phyloP scores from a whole-genome alignment of 495 filamentous ascomycete species.

The Penicillium subrubescens region DNA sequence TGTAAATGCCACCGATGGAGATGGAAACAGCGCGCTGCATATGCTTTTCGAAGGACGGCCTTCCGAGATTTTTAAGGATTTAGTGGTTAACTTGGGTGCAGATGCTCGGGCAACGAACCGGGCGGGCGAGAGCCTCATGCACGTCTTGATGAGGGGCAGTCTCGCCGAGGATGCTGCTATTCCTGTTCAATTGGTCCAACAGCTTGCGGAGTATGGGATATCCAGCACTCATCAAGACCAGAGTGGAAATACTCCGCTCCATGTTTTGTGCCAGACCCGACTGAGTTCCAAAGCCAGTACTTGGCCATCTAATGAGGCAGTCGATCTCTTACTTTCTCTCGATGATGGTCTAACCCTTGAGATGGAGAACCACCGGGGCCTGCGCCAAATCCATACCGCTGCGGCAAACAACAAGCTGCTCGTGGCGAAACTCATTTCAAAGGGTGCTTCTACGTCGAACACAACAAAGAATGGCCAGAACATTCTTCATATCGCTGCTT shows the following conservation, averaged over 20 bases:
- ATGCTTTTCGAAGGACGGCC: background rate
- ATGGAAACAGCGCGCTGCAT: conserved; percentile 4
- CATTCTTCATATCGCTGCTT: conserved; percentile 5
- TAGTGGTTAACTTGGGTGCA: background rate
- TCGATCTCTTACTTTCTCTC: background rate
- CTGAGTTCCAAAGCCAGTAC: background rate
- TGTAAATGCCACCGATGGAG: background rate
- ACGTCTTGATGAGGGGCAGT: background rate
- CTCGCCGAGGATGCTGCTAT: background rate
- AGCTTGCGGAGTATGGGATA: background rate
- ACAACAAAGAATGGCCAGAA: background rate
- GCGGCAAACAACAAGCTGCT: background rate
- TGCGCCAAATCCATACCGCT: conserved; percentile 2
- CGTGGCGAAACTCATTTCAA: conserved; percentile 1
- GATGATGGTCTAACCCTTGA: background rate
- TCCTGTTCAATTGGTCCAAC: background rate
- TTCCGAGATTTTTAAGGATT: background rate
- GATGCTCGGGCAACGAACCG: background rate
- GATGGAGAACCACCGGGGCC: background rate
- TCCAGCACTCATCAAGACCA: background rate
- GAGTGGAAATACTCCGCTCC: conserved; percentile 4
- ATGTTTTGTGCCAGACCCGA: background rate
- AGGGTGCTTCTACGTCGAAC: conserved; percentile 2
- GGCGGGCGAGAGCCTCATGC: background rate
- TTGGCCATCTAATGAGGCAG: background rate